Percentiles rank a stretch among this genome's conserved stretches.
phyloP scores from a whole-genome alignment of 202 grass and related monocot genomes.

The Dendrocalamus latiflorus region DNA sequence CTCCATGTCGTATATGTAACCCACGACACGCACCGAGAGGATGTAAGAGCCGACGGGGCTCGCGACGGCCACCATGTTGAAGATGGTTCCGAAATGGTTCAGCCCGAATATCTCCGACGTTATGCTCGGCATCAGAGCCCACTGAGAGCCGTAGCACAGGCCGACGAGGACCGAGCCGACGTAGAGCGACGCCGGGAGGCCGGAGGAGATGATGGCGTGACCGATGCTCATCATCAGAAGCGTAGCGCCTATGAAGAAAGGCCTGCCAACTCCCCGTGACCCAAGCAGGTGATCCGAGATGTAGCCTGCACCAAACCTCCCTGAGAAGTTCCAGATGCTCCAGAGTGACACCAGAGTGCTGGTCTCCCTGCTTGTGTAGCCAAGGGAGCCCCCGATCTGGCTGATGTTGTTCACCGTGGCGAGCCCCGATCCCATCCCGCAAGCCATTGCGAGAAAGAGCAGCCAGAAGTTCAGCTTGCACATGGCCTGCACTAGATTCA shows the following conservation, averaged over 20 bases:
- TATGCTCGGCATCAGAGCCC: constrained; percentile 84
- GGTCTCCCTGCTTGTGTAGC: constrained; percentile 56
- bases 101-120: constrained; percentile 87
- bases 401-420: constrained; percentile 94
- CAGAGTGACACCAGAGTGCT: constrained; percentile 72
- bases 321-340: constrained; percentile 95
- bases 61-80: constrained; percentile 71
- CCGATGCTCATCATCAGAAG: constrained; percentile 61
- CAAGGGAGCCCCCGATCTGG: constrained; percentile 71
- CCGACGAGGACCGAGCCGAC: constrained; percentile 62
- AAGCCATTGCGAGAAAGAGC: constrained; percentile 74
- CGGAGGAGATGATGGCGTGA: constrained; percentile 60
- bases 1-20: constrained; percentile 76
- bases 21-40: constrained; percentile 70
- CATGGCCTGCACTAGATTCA: constrained; percentile 65
- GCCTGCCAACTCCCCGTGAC: constrained; percentile 40
- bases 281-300: constrained; percentile 68
- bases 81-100: constrained; percentile 75
- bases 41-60: constrained; percentile 78
- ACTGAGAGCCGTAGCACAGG: constrained; percentile 79
- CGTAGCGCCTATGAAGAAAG: constrained; percentile 57
- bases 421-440: constrained; percentile 85
- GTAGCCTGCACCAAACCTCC: constrained; percentile 68
- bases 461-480: constrained; percentile 70
- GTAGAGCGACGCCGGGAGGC: constrained; percentile 54